Evolutionary conservation across 2,329 filamentous ascomycete genomes (phyloP), one percentile per base, ranked within the genome.

Genomic region (Huntiella omanensis): DNA sequence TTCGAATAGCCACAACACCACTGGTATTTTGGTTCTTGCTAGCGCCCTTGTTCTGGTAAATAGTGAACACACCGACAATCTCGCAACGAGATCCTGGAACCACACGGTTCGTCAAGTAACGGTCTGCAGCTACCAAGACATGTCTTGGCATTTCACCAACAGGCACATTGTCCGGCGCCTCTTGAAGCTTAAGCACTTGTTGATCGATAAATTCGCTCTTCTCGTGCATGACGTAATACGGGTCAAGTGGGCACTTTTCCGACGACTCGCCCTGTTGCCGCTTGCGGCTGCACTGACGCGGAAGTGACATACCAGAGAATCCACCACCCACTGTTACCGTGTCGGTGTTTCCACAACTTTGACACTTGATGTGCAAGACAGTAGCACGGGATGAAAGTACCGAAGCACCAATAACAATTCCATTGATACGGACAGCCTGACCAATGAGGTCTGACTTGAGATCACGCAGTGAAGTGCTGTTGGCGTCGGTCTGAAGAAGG

Each of bases 371-470:
- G 51, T 83, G 74, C 17, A 98, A 70, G 19, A 78, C 70, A 5
- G 86, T 95, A 4, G 91, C 85, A 67, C 98, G 96, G 10, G 88
- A 96, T 2, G 87, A 94, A 61, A 96, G 80, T 13, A 93, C 93
- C 1, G 88, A 95, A 40, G 91, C 91, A 40, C 91, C 88, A 53
- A 98, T 98, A 50, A 98, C 85, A 53, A 98, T 98, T 43, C 91
- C 92, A 1, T 91, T 91, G 48, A 98, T 93, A 48, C 88, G 77
- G 35, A 98, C 88, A n/a, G 98, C 79, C 54, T 86, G 80, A 4
- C 88, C 86, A 54, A 98, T 92, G 52, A 85, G 88, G 52, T 83
- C 80, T 6, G 91, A 92, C 55, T 92, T 91, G 35, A 98, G 73
- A 54, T 95, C 86, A 53, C 91, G 82, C 55, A 98, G 96, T 0